Evolutionary conservation across 2,329 filamentous ascomycete species (phyloP).

Genomic region (Fusarium pseudonygamai): DNA sequence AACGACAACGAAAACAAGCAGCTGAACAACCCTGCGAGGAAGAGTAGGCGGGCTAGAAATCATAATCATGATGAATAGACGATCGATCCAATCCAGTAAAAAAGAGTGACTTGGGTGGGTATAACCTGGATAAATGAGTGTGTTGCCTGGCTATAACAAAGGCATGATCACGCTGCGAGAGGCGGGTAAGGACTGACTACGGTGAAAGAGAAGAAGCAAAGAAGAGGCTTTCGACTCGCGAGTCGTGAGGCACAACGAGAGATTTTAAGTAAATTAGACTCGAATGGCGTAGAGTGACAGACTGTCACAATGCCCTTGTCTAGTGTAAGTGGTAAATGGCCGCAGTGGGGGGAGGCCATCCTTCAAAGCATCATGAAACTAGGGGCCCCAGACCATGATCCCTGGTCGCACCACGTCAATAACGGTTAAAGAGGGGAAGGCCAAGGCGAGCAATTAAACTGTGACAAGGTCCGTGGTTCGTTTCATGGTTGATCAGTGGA

Average conservation of each 20-base stretch:
- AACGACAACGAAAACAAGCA: constrained; percentile 41
- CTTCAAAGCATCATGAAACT: constrained; percentile 41
- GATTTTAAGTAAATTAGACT: constrained; percentile 38
- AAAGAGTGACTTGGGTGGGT: constrained; percentile 42
- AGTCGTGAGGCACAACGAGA: constrained; percentile 31
- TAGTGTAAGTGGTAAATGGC: constrained; percentile 38
- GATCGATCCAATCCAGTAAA: constrained; percentile 23
- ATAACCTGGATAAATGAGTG: constrained; percentile 19
- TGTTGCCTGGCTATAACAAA: constrained; percentile 29
- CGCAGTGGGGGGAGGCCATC: constrained; percentile 31
- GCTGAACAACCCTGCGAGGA: constrained; percentile 35
- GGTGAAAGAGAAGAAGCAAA: not conserved
- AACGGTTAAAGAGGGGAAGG: constrained; percentile 31
- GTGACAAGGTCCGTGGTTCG: constrained; percentile 16
- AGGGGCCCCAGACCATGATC: constrained; percentile 19
- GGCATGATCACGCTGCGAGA: constrained; percentile 30
- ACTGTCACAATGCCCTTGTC: constrained; percentile 31
- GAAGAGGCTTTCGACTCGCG: not conserved
- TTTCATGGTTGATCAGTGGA: constrained; percentile 23
- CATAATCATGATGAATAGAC: constrained; percentile 40
- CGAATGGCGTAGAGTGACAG: not conserved
- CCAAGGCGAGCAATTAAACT: constrained; percentile 36
- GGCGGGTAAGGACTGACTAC: constrained; percentile 4
- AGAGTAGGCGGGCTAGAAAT: constrained; percentile 37
- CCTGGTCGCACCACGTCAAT: constrained; percentile 29